Evolutionary conservation across 2,329 filamentous ascomycete species (phyloP), one percentile per base, ranked within the genome.

Genomic region (Teratosphaeria gauchensis): DNA sequence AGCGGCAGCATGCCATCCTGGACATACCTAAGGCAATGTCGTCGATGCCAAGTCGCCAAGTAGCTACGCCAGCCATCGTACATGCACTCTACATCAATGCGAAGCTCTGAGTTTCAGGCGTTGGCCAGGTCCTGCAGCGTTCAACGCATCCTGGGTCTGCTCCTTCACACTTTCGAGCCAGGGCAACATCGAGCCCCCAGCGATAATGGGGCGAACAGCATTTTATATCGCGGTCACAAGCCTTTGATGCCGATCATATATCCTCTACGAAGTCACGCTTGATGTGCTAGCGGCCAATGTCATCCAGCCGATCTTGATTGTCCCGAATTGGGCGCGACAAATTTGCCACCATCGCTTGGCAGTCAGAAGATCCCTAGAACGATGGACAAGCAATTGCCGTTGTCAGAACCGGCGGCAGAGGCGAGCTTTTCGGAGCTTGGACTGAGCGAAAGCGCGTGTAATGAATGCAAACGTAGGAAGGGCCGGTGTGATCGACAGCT

Each of bases 401-500:
- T 63, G 19, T 57, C 58, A 21, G 58, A 59, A 52, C 21, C 55
- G 24, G 55, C 61, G 30, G 42, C 31, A 11, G 52, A 53, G 11
- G 55, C 58, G 2, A 48, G 52, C n/a, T 56, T 60, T 35, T 24
- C 30, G 55, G 60, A 31, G 21, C 57, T 38, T 51, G 61, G 58
- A 5, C 31, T 60, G 14, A 60, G 33, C 24, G 66, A 68, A 42
- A 62, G 65, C 46, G 62, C 63, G 2, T 68, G 67, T 57, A 68
- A 67, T 51, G 67, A 69, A 53, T 69, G 66, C 54, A 66, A 63
- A 56, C 58, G 67, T 19, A 46, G 67, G 9, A 68, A 68, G 58
- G 65, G 63, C 2, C 58, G 62, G 12, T 69, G 67, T 55, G 66
- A 68, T 59, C 58, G 61, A 6, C 71, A 74, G 33, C 56, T 77